A percentile compares a stretch with the other conserved stretches of the same genome.
Conservation (phyloP, 805 yeast species). For the Yamadazyma akitaensis region DNA sequence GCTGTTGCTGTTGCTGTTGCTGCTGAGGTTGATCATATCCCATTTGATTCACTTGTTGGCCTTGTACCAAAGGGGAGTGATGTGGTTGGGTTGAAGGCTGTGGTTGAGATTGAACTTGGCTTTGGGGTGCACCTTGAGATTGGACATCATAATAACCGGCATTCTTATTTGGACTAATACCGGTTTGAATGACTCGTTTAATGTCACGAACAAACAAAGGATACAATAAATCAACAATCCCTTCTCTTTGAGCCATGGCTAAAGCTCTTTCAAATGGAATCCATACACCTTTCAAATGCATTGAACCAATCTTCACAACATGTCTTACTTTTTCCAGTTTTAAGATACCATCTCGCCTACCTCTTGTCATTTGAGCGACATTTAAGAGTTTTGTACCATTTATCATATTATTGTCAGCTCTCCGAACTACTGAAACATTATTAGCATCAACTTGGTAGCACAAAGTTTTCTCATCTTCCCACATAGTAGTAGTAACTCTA, state of each 20-base stretch:
- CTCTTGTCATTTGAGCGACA: conserved; percentile 85
- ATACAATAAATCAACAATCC: conserved; percentile 62
- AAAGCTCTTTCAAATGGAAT: conserved; percentile 81
- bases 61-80: background rate
- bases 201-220: conserved; percentile 75
- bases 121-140: conserved; percentile 2
- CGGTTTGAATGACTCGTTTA: conserved; percentile 49
- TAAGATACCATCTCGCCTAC: conserved; percentile 79
- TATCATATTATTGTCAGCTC: conserved; percentile 83
- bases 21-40: conserved; percentile 13
- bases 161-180: conserved; percentile 35
- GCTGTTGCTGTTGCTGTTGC: conserved; percentile 4
- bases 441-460: conserved; percentile 85
- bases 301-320: conserved; percentile 81
- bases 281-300: conserved; percentile 90
- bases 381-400: conserved; percentile 81
- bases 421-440: conserved; percentile 73
- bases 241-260: conserved; percentile 78
- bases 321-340: conserved; percentile 74
- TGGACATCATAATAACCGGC: conserved; percentile 13
- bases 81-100: background rate
- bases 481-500: conserved; percentile 77
- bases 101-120: conserved; percentile 3
- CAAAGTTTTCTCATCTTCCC: conserved; percentile 85
- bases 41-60: conserved; percentile 8